A percentile compares a stretch with the other conserved stretches of the same genome.
phyloP scores from a whole-genome alignment of 2,329 filamentous ascomycete species.

The Ascochyta viciae-villosae region DNA sequence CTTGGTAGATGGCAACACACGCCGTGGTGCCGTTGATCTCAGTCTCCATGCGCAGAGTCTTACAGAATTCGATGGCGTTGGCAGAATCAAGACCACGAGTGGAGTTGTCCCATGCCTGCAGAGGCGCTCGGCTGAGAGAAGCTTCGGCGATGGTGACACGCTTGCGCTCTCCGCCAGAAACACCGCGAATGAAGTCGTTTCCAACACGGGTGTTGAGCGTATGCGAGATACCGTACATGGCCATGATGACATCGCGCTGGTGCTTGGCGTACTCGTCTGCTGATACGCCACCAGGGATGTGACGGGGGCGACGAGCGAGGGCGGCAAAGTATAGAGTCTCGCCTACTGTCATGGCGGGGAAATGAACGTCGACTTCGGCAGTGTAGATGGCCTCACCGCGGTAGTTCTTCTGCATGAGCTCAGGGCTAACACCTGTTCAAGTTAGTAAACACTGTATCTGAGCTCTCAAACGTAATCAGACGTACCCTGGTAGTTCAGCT shows the following conservation, averaged over 20 bases:
- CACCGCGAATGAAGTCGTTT: slow-evolving; percentile 77
- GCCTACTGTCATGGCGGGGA: slow-evolving; percentile 77
- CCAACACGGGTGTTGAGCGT: slow-evolving; percentile 76
- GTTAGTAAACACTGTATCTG: slow-evolving; percentile 13
- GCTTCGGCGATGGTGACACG: slow-evolving; percentile 85
- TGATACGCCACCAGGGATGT: slow-evolving; percentile 66
- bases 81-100: slow-evolving; percentile 77
- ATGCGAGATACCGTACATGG: slow-evolving; percentile 71
- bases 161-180: slow-evolving; percentile 79
- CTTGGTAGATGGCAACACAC: slow-evolving; percentile 77
- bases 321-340: slow-evolving; percentile 83
- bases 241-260: slow-evolving; percentile 74
- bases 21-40: slow-evolving; percentile 72
- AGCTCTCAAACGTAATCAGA: background rate
- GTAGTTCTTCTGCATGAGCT: slow-evolving; percentile 79
- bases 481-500: slow-evolving; percentile 81
- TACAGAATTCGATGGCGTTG: slow-evolving; percentile 78
- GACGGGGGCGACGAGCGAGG: slow-evolving; percentile 69
- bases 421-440: slow-evolving; percentile 64
- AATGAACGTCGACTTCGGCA: slow-evolving; percentile 83
- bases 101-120: slow-evolving; percentile 81
- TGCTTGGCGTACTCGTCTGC: slow-evolving; percentile 65
- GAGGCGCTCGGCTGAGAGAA: slow-evolving; percentile 66
- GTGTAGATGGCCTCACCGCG: slow-evolving; percentile 88
- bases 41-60: slow-evolving; percentile 71